These are phyloP conservation scores for Boletus sp. DNA, from an alignment of 768 basidiomycete genomes.

Conservation along the genomic window DNA sequence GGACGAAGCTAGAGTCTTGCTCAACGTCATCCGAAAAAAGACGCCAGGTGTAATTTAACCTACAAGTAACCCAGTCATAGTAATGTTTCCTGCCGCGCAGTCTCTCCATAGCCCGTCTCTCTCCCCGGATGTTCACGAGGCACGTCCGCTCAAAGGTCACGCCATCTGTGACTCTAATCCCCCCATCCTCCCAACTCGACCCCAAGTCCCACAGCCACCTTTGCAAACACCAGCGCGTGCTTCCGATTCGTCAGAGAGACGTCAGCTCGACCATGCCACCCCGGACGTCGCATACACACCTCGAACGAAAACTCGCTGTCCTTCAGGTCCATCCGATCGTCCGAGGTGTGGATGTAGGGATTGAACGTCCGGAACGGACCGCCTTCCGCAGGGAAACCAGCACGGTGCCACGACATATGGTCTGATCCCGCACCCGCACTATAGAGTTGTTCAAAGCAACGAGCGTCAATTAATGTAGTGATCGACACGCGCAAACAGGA, in stretches of 20 bases:
- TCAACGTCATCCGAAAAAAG: no score
- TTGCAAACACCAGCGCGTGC: conserved; percentile 46
- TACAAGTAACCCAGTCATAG: no score
- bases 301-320: conserved; percentile 43
- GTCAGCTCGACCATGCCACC: neutral
- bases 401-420: conserved; percentile 46
- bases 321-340: conserved; percentile 22
- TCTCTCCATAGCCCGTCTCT: no score
- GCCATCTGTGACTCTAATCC: neutral
- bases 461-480: neutral
- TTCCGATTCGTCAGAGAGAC: neutral
- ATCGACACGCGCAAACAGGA: neutral
- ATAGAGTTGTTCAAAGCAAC: neutral
- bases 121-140: no score
- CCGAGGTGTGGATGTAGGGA: conserved; percentile 40
- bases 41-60: no score
- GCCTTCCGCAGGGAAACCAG: conserved; percentile 43
- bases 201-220: no score
- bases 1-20: no score
- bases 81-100: no score
- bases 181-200: conserved; percentile 43
- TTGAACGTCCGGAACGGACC: conserved; percentile 40
- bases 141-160: no score
- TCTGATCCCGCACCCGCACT: conserved; percentile 21
- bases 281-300: conserved; percentile 7